Evolutionary conservation across 1,139 yeast species (phyloP).

Genomic region (Saccharomyces pastorianus): DNA sequence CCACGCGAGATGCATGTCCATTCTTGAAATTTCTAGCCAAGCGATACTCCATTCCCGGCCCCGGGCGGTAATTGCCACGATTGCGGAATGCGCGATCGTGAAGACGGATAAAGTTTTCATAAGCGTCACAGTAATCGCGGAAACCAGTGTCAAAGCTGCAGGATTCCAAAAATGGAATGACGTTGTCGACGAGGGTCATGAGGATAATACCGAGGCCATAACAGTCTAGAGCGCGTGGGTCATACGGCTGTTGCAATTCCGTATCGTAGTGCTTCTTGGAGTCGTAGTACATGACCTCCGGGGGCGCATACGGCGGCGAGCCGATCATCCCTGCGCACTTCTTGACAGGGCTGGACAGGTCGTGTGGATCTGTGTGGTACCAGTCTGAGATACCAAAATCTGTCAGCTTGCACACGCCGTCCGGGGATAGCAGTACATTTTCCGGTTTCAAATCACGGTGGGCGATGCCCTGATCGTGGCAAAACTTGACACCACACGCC

Average conservation of each 20-base stretch:
- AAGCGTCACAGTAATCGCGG: constrained; percentile 49
- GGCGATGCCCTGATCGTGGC: constrained; percentile 72
- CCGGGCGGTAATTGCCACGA: constrained; percentile 37
- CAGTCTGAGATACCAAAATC: constrained; percentile 71
- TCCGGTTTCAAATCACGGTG: constrained; percentile 95
- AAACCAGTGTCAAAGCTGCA: constrained; percentile 42
- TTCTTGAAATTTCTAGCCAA: constrained; percentile 55
- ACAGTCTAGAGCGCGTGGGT: constrained; percentile 60
- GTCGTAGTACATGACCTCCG: constrained; percentile 55
- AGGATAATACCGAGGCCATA: constrained; percentile 66
- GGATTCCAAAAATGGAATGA: constrained; percentile 54
- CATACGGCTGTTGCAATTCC: constrained; percentile 38
- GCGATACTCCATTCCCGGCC: constrained; percentile 61
- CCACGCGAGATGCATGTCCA: constrained; percentile 55
- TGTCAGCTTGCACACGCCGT: constrained; percentile 60
- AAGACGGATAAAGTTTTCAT: constrained; percentile 41
- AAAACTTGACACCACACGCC: constrained; percentile 50
- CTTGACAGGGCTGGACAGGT: constrained; percentile 41
- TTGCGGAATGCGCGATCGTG: constrained; percentile 46
- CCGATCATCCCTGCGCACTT: constrained; percentile 48
- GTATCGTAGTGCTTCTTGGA: constrained; percentile 24
- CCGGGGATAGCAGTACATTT: constrained; percentile 53
- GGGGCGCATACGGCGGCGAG: constrained; percentile 73
- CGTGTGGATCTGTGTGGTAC: constrained; percentile 50
- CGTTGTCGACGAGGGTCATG: constrained; percentile 50